These are phyloP conservation scores for Clavulina sp. DNA, from an alignment of 768 basidiomycete species.

Conservation along the genomic window DNA sequence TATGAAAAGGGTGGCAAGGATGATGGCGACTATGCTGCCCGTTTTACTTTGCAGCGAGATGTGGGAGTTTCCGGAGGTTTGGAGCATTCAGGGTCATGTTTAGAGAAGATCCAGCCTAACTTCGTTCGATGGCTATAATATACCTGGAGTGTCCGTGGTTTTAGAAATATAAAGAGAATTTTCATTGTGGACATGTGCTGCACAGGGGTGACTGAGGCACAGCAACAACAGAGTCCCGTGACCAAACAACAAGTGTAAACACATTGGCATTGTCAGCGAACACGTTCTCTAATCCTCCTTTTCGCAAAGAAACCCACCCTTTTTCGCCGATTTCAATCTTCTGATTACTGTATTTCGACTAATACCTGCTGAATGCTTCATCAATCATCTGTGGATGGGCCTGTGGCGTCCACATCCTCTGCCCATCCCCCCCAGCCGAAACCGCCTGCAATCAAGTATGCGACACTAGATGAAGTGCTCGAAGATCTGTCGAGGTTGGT, in stretches of 20 bases:
- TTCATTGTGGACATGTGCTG: background rate
- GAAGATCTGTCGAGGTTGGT: constrained; percentile 75
- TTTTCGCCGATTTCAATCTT: too few relatives aligned
- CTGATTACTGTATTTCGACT: background rate
- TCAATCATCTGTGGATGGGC: background rate
- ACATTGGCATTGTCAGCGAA: background rate
- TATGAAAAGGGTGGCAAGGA: background rate
- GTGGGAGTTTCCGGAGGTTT: background rate
- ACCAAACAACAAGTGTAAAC: background rate
- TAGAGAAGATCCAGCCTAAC: too few relatives aligned
- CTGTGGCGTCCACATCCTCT: background rate
- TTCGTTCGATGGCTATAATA: too few relatives aligned
- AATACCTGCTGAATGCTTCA: background rate
- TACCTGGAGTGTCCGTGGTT: background rate
- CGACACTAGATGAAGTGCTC: constrained; percentile 67
- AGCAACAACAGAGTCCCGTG: background rate
- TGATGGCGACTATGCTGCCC: background rate
- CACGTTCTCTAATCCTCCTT: background rate
- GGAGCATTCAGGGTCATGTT: too few relatives aligned
- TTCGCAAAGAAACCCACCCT: too few relatives aligned
- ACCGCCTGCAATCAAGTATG: constrained; percentile 44
- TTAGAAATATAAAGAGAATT: background rate
- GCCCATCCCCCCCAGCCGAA: constrained; percentile 4
- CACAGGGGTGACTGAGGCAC: background rate
- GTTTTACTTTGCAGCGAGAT: background rate